phyloP scores from a whole-genome alignment of 306 rosid genomes.

The cucumber (Cucumis sativus) region DNA sequence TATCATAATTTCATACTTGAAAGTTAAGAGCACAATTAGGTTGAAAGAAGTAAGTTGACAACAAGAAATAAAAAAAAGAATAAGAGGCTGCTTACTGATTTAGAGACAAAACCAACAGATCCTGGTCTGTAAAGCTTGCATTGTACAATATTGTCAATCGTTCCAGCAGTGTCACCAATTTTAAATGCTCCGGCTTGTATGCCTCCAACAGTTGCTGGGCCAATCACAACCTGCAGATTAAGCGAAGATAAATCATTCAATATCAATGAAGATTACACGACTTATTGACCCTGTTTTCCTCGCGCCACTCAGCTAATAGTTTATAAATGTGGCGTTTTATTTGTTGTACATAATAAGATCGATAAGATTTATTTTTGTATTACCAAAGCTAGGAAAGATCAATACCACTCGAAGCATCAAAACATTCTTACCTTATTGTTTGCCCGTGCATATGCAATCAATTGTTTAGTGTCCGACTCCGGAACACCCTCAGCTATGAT shows the following conservation, averaged over 20 bases:
- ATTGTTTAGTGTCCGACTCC: slow-evolving; percentile 78
- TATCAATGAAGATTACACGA: neutral
- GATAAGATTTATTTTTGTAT: neutral
- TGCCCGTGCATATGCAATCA: slow-evolving; percentile 88
- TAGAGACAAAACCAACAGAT: slow-evolving; percentile 99
- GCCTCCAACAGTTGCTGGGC: slow-evolving; percentile 99
- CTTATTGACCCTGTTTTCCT: neutral
- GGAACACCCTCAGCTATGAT: slow-evolving; percentile 99
- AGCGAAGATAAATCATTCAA: neutral
- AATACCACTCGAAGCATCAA: neutral
- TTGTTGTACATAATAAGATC: neutral
- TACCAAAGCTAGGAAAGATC: neutral
- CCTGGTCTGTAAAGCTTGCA: slow-evolving; percentile 99
- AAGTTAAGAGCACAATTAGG: neutral
- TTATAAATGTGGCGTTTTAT: neutral
- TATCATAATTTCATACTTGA: neutral
- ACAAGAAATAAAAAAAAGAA: slow-evolving; percentile 5
- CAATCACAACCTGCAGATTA: slow-evolving; percentile 64
- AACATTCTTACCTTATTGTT: slow-evolving; percentile 65
- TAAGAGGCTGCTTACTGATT: slow-evolving; percentile 46
- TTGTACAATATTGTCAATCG: slow-evolving; percentile 80
- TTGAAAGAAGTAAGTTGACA: neutral
- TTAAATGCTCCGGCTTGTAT: slow-evolving; percentile 99
- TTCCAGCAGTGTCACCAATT: slow-evolving; percentile 99
- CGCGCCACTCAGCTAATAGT: neutral